phyloP scores from a whole-genome alignment of 2,329 filamentous ascomycete species.

The Conoideocrella luteorostrata region DNA sequence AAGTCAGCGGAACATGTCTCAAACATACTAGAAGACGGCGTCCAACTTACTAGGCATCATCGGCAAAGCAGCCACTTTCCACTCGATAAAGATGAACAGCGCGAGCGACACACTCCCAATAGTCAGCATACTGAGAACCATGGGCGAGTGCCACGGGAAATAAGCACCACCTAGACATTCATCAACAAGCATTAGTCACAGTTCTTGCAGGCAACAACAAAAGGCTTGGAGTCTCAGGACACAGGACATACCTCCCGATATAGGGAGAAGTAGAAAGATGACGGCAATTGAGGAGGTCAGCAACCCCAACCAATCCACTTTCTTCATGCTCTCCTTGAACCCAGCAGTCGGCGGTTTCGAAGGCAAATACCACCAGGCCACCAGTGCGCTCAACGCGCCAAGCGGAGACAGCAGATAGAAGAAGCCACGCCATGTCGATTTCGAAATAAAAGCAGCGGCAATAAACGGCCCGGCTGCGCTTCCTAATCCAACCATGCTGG shows the following conservation, averaged over 20 bases:
- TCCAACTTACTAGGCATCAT: slow-evolving; percentile 52
- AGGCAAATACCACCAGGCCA: slow-evolving; percentile 43
- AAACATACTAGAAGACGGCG: not conserved
- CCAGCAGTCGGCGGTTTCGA: slow-evolving; percentile 42
- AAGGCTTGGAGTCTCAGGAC: too few species aligned
- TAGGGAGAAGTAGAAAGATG: slow-evolving; percentile 55
- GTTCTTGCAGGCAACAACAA: slow-evolving; percentile 1
- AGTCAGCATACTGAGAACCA: slow-evolving; percentile 64
- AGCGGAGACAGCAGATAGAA: slow-evolving; percentile 46
- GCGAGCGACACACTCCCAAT: slow-evolving; percentile 56
- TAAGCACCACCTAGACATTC: slow-evolving; percentile 23
- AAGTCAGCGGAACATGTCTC: not conserved
- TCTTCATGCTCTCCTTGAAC: slow-evolving; percentile 40
- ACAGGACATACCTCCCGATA: slow-evolving; percentile 50
- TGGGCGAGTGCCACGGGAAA: slow-evolving; percentile 55
- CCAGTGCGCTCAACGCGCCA: slow-evolving; percentile 34
- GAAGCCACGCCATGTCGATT: slow-evolving; percentile 34
- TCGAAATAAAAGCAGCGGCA: slow-evolving; percentile 31
- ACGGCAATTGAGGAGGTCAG: slow-evolving; percentile 48
- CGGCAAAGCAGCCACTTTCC: slow-evolving; percentile 64
- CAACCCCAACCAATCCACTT: slow-evolving; percentile 55
- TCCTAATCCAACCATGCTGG: slow-evolving; percentile 33
- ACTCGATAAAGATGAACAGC: slow-evolving; percentile 64
- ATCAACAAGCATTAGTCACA: not conserved
- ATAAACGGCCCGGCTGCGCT: slow-evolving; percentile 37